Conservation (phyloP, 352 stramenopile genomes). For the Globisporangium takayamanum region DNA sequence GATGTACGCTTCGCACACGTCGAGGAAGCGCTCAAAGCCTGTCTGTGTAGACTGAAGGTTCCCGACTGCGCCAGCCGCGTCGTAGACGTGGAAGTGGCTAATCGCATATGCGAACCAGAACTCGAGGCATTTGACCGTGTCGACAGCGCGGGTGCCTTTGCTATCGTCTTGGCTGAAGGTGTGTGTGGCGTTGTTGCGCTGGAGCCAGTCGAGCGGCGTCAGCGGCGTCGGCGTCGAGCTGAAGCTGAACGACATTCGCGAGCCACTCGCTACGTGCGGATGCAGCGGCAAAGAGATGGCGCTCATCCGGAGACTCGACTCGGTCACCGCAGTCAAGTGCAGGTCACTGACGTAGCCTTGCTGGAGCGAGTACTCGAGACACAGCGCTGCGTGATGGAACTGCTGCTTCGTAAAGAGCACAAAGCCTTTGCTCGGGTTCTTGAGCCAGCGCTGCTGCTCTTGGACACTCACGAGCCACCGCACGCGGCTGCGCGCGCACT, state of each 20-base stretch:
- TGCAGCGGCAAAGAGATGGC: background rate
- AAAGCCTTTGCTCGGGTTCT: slow-evolving; percentile 46
- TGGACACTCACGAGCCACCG: slow-evolving; percentile 22
- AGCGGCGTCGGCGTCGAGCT: slow-evolving; percentile 26
- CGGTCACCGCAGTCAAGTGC: background rate
- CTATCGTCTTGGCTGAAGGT: background rate
- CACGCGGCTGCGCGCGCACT: slow-evolving; percentile 25
- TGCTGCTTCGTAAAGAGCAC: slow-evolving; percentile 25
- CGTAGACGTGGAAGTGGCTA: slow-evolving; percentile 44
- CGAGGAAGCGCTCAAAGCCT: slow-evolving; percentile 38
- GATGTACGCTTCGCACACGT: background rate
- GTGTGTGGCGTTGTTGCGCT: background rate
- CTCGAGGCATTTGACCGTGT: slow-evolving; percentile 19
- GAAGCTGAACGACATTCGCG: slow-evolving; percentile 49
- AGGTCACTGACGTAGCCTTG: slow-evolving; percentile 28
- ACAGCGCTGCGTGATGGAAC: slow-evolving; percentile 39
- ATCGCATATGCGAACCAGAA: slow-evolving; percentile 59
- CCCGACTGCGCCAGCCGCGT: slow-evolving; percentile 33
- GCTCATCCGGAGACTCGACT: background rate
- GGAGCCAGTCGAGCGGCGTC: slow-evolving; percentile 18
- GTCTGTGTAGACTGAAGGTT: slow-evolving; percentile 34
- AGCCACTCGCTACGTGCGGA: slow-evolving; percentile 14
- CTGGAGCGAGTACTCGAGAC: slow-evolving; percentile 39
- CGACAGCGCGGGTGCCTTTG: background rate
- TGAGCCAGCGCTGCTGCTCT: slow-evolving; percentile 38